phyloP scores from a whole-genome alignment of 2,329 filamentous ascomycete species.

The Paecilomyces formosus region DNA sequence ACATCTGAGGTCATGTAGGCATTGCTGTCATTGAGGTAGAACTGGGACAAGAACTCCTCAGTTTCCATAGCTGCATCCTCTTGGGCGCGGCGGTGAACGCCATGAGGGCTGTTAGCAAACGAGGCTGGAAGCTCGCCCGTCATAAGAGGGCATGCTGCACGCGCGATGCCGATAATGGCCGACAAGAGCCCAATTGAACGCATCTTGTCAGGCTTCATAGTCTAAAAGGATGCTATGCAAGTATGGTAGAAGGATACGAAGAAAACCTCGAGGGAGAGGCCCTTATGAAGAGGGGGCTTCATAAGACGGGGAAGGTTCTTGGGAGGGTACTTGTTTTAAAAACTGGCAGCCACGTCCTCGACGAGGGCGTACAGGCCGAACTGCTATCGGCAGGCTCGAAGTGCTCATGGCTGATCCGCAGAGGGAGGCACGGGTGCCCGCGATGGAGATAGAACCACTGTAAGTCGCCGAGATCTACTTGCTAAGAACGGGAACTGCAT shows the following conservation, averaged over 20 bases:
- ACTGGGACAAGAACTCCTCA: constrained; percentile 37
- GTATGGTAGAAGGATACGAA: background rate
- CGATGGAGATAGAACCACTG: background rate
- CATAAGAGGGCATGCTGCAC: background rate
- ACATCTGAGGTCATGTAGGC: constrained; percentile 58
- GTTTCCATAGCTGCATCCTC: constrained; percentile 20
- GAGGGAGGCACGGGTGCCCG: background rate
- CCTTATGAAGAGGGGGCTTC: background rate
- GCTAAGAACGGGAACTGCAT: background rate
- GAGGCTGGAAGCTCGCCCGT: background rate
- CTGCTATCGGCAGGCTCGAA: background rate
- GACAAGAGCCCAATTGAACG: background rate
- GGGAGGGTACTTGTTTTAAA: background rate
- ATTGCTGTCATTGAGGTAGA: constrained; percentile 46
- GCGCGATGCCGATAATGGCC: background rate
- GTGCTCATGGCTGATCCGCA: background rate
- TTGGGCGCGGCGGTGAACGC: constrained; percentile 13
- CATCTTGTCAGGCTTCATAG: background rate
- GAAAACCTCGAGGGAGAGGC: background rate
- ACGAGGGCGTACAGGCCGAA: background rate
- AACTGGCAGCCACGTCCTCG: background rate
- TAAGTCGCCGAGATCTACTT: background rate
- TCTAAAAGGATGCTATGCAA: background rate
- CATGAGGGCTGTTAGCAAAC: constrained; percentile 8
- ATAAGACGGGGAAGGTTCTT: no score